Evolutionary conservation across 2,329 filamentous ascomycete genomes (phyloP), one percentile per base, ranked within the genome.

Genomic region (Tolypocladium sp.): DNA sequence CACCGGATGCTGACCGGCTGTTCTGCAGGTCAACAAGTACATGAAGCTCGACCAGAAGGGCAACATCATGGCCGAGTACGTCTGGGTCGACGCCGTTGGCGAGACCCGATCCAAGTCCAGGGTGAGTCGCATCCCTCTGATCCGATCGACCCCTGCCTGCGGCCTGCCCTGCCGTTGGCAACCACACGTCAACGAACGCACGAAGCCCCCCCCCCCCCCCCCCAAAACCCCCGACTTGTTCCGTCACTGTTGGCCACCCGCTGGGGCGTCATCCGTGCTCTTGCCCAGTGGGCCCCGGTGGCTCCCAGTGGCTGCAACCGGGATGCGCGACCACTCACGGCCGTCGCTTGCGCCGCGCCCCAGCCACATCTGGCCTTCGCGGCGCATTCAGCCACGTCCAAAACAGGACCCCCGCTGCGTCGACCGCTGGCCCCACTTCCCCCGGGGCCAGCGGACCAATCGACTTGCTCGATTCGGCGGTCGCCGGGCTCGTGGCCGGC

Each of bases 51-150:
- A 92, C 75, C 93, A 97, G 82, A 90, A 89, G 76, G 92, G 92
- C 75, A 81, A 79, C 69, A 82, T 95, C 73, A 94, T 96, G 77
- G 93, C 92, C 72, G 93, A 97, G 81, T 97, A 97, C 79, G 87
- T 97, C 82, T 97, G 93, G 93, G 89, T 97, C 74, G 92, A 97
- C 73, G 82, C 89, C 65, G 77, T 79, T 65, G 92, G 92, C 74
- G 88, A 89, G 71, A 84, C 90, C 68, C 92, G 94, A 71, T 96
- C 92, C 74, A 99, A 97, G 83, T 93, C 90, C 73, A 95, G 92
- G 84, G 93, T 97, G 82, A 82, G 91, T 82, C 65, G 65, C 61
- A 66, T 57, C 42, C 54, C 49, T 35, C 15, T 13, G 25, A 15
- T 30, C 44, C 49, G 49, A 52, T 52, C 49, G 17, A n/a, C 17